Conservation (phyloP, 2,329 filamentous ascomycete genomes). For the Pseudogymnoascus sp. region DNA sequence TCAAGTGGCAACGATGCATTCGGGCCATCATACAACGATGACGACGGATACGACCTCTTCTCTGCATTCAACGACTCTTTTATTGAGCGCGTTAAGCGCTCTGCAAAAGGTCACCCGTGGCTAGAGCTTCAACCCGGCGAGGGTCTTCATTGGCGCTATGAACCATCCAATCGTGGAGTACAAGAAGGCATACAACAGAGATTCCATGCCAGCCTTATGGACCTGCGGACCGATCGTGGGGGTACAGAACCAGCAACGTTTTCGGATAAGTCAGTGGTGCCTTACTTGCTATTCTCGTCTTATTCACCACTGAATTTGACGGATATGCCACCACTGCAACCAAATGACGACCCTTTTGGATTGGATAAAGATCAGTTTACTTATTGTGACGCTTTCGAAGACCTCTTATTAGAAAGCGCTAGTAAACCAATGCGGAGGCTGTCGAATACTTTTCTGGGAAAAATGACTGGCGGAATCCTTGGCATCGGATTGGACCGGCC, state of each 20-base stretch:
- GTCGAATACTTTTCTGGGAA: neutral
- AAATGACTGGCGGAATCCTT: neutral
- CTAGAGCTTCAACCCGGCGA: neutral
- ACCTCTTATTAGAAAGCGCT: conserved; percentile 21
- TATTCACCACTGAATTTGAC: conserved; percentile 26
- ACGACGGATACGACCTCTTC: conserved; percentile 4
- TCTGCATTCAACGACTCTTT: neutral
- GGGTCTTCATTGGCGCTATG: neutral
- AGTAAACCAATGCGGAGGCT: neutral
- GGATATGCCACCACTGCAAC: neutral
- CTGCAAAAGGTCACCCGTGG: neutral
- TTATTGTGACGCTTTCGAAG: conserved; percentile 26
- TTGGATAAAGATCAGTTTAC: conserved; percentile 15
- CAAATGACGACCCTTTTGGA: too few species aligned
- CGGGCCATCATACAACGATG: conserved; percentile 1
- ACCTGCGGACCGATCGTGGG: neutral
- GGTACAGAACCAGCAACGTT: neutral
- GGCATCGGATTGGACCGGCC: neutral
- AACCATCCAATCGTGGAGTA: neutral
- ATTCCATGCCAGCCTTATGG: neutral
- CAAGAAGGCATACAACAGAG: neutral
- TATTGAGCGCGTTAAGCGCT: neutral
- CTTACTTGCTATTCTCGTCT: conserved; percentile 27
- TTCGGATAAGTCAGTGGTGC: conserved; percentile 24
- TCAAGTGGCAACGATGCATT: neutral